These are phyloP conservation scores for Podospora australis DNA, from an alignment of 495 filamentous ascomycete genomes.

Conservation along the genomic window DNA sequence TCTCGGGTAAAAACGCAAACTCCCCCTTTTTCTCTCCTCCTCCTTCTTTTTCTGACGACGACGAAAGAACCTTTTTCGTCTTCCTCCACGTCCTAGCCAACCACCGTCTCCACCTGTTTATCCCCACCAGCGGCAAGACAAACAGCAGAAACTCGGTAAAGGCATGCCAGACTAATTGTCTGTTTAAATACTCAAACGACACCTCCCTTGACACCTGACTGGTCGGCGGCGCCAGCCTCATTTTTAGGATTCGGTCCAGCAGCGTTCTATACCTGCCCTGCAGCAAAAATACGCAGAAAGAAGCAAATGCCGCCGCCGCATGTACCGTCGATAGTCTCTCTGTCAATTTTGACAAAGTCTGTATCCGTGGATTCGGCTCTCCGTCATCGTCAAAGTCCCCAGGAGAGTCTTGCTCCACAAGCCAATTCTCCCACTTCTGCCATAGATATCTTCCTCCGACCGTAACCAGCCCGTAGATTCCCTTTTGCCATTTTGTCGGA, in stretches of 20 bases:
- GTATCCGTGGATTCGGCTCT: slow-evolving; percentile 45
- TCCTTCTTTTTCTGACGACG: slow-evolving; percentile 33
- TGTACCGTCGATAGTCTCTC: slow-evolving; percentile 63
- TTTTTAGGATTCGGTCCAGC: slow-evolving; percentile 76
- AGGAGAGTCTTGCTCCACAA: slow-evolving; percentile 70
- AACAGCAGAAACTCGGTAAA: slow-evolving; percentile 98
- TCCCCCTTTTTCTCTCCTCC: slow-evolving; percentile 61
- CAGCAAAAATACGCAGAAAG: slow-evolving; percentile 83
- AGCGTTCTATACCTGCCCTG: slow-evolving; percentile 89
- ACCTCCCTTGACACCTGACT: slow-evolving; percentile 82
- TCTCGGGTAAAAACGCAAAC: slow-evolving; percentile 77
- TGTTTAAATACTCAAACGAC: slow-evolving; percentile 94
- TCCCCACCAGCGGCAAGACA: slow-evolving; percentile 86
- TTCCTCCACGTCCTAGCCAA: slow-evolving; percentile 75
- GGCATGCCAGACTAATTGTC: slow-evolving; percentile 97
- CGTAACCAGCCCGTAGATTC: slow-evolving; percentile 73
- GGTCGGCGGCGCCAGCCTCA: slow-evolving; percentile 77
- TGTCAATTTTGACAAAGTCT: slow-evolving; percentile 60
- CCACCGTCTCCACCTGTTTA: slow-evolving; percentile 89
- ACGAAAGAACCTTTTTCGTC: slow-evolving; percentile 58
- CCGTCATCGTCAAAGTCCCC: slow-evolving; percentile 64
- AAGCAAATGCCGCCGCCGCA: slow-evolving; percentile 70
- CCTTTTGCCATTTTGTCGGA: slow-evolving; percentile 71
- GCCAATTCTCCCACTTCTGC: slow-evolving; percentile 84
- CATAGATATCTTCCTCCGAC: slow-evolving; percentile 84